A percentile compares a stretch with the other conserved stretches of the same genome.
Conservation (phyloP, 2,329 filamentous ascomycete species). For the Neonectria coccinea region DNA sequence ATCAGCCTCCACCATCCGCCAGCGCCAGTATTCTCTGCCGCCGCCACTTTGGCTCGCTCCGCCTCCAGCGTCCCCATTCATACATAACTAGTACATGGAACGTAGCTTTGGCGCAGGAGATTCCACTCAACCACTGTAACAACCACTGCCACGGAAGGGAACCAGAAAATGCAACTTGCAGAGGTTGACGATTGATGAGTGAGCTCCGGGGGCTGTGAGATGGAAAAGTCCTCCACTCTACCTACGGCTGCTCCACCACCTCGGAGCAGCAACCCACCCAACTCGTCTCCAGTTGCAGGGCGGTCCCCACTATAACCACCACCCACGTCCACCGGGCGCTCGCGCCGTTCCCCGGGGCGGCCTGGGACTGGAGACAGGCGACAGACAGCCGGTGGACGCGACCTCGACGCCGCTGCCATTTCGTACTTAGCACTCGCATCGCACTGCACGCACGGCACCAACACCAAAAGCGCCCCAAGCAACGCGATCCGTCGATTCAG, state of each 20-base stretch:
- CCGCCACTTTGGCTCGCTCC: constrained; percentile 21
- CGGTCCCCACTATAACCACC: constrained; percentile 20
- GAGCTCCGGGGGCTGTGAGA: not conserved
- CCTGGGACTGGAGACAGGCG: not conserved
- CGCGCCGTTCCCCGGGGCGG: constrained; percentile 15
- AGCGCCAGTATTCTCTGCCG: constrained; percentile 14
- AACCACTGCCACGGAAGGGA: constrained; percentile 13
- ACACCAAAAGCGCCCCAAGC: constrained; percentile 3
- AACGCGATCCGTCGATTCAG: not conserved
- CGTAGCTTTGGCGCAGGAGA: constrained; percentile 14
- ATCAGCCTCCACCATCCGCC: constrained; percentile 13
- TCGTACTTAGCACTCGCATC: constrained; percentile 4
- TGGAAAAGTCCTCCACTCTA: not conserved
- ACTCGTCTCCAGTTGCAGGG: constrained; percentile 1
- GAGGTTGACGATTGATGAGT: too few species aligned
- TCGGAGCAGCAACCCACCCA: not conserved
- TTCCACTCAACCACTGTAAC: constrained; percentile 23
- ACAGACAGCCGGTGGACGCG: too few species aligned
- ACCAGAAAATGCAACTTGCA: not conserved
- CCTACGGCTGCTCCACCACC: constrained; percentile 14
- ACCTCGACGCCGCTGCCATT: too few species aligned
- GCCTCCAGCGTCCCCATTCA: constrained; percentile 4
- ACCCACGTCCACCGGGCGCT: constrained; percentile 14
- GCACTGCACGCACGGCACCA: constrained; percentile 1
- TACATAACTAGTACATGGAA: constrained; percentile 6